Base-by-base conservation (phyloP, 2,329 filamentous ascomycete species). In the Penicillium sumatraense region DNA sequence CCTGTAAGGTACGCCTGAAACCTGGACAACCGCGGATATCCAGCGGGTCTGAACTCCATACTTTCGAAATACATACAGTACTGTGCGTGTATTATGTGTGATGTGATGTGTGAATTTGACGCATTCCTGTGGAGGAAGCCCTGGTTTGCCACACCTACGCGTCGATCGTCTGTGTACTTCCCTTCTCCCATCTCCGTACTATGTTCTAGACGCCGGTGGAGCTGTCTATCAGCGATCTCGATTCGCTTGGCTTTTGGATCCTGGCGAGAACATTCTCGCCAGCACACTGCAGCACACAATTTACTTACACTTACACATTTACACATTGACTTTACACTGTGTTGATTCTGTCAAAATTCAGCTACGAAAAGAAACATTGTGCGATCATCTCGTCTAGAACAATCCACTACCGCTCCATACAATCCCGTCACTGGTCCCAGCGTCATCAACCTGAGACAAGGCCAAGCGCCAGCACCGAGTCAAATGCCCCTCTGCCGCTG, bases 361-460 rank as follows among this genome's bases (percentile, higher is more conserved):
- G 18, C 26, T 45, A 41, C 31, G n/a, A n/a, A n/a, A n/a, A n/a
- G n/a, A n/a, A n/a, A n/a, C n/a, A n/a, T n/a, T 35, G 33, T 36
- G 16, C 16, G 33, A 8, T 18, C n/a, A n/a, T n/a, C n/a, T n/a
- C n/a, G n/a, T n/a, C n/a, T n/a, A n/a, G n/a, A 11, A 41, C 42
- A 46, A 29, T 38, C 36, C 38, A 41, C 33, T 24, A 23, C 33
- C 41, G 41, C 41, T 20, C 9, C 23, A 6, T 11, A 45, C 29
- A 20, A n/a, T n/a, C n/a, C n/a, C n/a, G n/a, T n/a, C n/a, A 46
- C 26, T 26, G 44, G 44, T 26, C 50, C 53, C 33, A 20, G 35
- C 29, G 38, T 49, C 35, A 60, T 63, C 31, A 63, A 64, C 38
- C 54, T 63, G 62, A 63, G 62, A 64, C 62, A 64, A 2, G 33